Evolutionary conservation across 140 eudicot genomes (phyloP).

Genomic region (Bidens hawaiensis): DNA sequence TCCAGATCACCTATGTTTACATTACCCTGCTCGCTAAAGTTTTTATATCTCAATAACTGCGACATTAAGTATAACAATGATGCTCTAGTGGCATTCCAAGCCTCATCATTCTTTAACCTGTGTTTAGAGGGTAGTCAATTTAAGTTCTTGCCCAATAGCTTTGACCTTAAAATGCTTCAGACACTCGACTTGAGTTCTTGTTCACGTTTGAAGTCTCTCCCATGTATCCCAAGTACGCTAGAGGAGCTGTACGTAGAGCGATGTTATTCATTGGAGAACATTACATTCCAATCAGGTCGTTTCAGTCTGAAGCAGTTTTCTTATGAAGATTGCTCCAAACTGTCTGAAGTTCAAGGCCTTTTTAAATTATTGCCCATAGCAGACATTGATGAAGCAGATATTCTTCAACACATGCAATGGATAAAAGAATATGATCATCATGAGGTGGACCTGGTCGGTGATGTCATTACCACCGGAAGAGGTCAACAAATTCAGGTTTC

Average conservation of each 20-base stretch:
- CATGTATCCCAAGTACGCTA: not conserved
- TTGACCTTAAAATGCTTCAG: not conserved
- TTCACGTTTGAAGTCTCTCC: not conserved
- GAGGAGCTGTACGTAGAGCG: not conserved
- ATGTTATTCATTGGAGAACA: not conserved
- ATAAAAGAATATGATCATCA: not conserved
- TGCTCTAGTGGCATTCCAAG: not conserved
- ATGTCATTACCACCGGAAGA: not conserved
- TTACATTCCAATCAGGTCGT: not conserved
- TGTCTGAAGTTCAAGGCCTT: slow-evolving; percentile 3
- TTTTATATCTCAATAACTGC: not conserved
- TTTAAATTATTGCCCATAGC: not conserved
- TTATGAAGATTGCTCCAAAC: not conserved
- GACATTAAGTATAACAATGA: not conserved
- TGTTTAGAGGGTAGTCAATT: not conserved
- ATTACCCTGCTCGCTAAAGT: not conserved
- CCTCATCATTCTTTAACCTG: not conserved
- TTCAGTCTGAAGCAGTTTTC: not conserved
- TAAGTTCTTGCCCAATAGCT: not conserved
- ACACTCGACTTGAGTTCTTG: not conserved
- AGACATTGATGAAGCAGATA: not conserved
- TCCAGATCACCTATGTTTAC: not conserved
- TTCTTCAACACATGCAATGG: not conserved
- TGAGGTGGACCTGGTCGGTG: not conserved
- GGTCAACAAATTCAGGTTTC: not conserved